Conservation (phyloP, 306 rosid genomes). For the Casuarina cunninghamiana region DNA sequence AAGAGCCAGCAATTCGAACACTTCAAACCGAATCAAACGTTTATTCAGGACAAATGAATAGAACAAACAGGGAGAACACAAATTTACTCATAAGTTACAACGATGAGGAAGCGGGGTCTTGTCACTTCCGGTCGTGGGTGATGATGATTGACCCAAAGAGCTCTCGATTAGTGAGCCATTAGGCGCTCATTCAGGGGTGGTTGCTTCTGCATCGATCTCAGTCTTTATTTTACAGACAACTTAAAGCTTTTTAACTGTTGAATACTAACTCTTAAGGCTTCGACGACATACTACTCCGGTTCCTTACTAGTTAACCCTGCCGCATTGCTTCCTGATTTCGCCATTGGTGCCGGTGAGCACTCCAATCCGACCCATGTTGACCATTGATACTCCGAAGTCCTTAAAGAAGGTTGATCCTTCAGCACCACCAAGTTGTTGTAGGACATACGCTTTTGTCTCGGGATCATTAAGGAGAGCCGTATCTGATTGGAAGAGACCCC, state of each 20-base stretch:
- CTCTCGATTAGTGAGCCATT: no score
- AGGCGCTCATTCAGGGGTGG: no score
- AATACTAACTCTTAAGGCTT: no score
- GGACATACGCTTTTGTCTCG: constrained; percentile 35
- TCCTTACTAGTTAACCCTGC: constrained; percentile 16
- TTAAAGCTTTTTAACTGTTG: no score
- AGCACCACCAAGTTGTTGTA: neutral
- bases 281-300: no score
- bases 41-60: neutral
- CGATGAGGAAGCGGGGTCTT: neutral
- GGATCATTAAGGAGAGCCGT: constrained; percentile 38
- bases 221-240: no score
- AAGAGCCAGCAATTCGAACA: neutral
- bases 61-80: no score
- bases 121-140: neutral
- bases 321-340: constrained; percentile 38
- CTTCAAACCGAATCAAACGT: neutral
- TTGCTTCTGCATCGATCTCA: no score
- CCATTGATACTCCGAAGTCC: constrained; percentile 45
- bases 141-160: no score
- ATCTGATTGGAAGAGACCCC: constrained; percentile 43
- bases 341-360: constrained; percentile 38
- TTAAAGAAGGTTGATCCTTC: constrained; percentile 33
- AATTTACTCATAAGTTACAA: neutral
- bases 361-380: constrained; percentile 42